These are phyloP conservation scores for Aspergillus viridinutans DNA, from an alignment of 2,329 filamentous ascomycete species.

Conservation along the genomic window DNA sequence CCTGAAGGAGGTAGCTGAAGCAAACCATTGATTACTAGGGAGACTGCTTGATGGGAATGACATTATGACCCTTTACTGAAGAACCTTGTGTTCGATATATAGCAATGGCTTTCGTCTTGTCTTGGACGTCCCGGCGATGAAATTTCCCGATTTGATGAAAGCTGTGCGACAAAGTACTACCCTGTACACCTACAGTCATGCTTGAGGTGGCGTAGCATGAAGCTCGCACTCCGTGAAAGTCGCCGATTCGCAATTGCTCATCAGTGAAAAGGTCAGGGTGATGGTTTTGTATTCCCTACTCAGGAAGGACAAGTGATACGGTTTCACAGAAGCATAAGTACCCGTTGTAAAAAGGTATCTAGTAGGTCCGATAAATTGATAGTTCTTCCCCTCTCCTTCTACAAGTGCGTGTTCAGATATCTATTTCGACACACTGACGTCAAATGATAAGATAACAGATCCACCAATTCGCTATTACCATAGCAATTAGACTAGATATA, in stretches of 20 bases:
- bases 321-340: background rate
- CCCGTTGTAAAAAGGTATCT: background rate
- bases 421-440: background rate
- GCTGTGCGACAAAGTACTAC: background rate
- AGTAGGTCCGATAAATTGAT: background rate
- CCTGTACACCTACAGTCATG: background rate
- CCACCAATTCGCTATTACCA: background rate
- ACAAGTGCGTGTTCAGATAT: too few relatives aligned
- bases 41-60: background rate
- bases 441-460: background rate
- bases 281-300: background rate
- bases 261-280: background rate
- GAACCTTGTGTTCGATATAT: background rate
- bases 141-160: background rate
- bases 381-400: too few relatives aligned
- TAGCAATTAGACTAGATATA: too few relatives aligned
- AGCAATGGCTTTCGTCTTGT: background rate
- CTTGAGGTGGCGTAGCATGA: background rate
- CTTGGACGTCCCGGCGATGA: background rate
- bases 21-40: constrained; percentile 6
- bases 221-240: background rate
- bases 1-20: constrained; percentile 10
- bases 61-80: background rate
- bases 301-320: background rate
- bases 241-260: background rate